phyloP scores from a whole-genome alignment of 1,139 yeast genomes.

The Kluyveromyces sp. region DNA sequence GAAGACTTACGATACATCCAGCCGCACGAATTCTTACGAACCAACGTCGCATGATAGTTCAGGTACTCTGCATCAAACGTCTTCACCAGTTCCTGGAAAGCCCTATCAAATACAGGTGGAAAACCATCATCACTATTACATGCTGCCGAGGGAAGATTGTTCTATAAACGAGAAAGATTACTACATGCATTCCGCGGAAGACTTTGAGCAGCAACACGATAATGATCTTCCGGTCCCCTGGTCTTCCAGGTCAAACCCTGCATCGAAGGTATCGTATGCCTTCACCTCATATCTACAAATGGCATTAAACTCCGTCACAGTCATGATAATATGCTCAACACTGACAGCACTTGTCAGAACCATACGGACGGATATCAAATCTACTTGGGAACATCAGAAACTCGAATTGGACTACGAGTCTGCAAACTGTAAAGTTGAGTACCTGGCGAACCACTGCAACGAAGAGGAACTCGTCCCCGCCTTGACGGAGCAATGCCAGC shows the following conservation, averaged over 20 bases:
- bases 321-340: conserved; percentile 48
- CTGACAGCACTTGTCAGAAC: conserved; percentile 51
- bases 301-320: conserved; percentile 52
- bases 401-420: conserved; percentile 59
- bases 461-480: conserved; percentile 59
- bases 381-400: conserved; percentile 57
- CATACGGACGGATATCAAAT: conserved; percentile 64
- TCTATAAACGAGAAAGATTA: conserved; percentile 3
- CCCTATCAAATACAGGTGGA: conserved; percentile 25
- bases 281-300: conserved; percentile 69
- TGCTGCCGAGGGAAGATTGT: conserved; percentile 9
- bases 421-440: conserved; percentile 62
- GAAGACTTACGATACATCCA: neutral
- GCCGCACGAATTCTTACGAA: neutral
- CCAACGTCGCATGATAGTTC: too few relatives aligned
- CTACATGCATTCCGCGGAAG: neutral
- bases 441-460: conserved; percentile 63
- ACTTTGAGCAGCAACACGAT: conserved; percentile 2
- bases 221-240: conserved; percentile 27
- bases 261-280: conserved; percentile 54
- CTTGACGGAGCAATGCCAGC: conserved; percentile 59
- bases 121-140: conserved; percentile 25
- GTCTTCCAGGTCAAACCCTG: conserved; percentile 29
- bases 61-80: neutral
- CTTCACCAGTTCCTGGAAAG: neutral